Evolutionary conservation across 441 rosid species (phyloP).

Genomic region (Croton laevigatus): DNA sequence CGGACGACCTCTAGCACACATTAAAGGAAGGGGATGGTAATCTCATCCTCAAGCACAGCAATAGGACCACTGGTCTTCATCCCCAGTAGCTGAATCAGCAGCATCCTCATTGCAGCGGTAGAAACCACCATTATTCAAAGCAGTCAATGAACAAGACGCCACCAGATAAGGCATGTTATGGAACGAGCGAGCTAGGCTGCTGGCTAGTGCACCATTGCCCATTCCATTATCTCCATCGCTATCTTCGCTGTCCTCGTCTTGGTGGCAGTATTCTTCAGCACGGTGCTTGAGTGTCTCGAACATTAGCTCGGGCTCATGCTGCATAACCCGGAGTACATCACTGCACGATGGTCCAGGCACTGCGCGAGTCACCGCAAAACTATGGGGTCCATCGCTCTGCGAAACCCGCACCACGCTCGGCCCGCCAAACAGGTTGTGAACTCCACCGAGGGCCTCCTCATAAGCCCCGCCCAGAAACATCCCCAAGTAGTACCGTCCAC

Average conservation of each 20-base stretch:
- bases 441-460: constrained; percentile 96
- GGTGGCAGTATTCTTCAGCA: constrained; percentile 55
- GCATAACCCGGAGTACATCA: constrained; percentile 92
- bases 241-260: constrained; percentile 31
- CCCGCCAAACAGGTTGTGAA: constrained; percentile 92
- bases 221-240: constrained; percentile 32
- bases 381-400: constrained; percentile 89
- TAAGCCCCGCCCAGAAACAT: constrained; percentile 99
- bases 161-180: constrained; percentile 84
- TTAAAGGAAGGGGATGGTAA: constrained; percentile 7
- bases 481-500: constrained; percentile 67
- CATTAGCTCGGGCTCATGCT: constrained; percentile 95
- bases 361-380: constrained; percentile 81
- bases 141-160: constrained; percentile 63
- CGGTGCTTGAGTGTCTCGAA: constrained; percentile 87
- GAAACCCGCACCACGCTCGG: constrained; percentile 85
- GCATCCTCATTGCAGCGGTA: constrained; percentile 55
- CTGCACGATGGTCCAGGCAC: constrained; percentile 72
- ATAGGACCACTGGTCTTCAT: constrained; percentile 74
- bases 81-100: constrained; percentile 38
- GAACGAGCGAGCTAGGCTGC: constrained; percentile 63
- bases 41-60: constrained; percentile 47
- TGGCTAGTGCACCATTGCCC: constrained; percentile 36
- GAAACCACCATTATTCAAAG: constrained; percentile 48
- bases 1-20: constrained; percentile 29